Percentiles rank a stretch among this genome's conserved stretches.
phyloP scores from a whole-genome alignment of 106 monocot species.

The Gastrodia elata region DNA sequence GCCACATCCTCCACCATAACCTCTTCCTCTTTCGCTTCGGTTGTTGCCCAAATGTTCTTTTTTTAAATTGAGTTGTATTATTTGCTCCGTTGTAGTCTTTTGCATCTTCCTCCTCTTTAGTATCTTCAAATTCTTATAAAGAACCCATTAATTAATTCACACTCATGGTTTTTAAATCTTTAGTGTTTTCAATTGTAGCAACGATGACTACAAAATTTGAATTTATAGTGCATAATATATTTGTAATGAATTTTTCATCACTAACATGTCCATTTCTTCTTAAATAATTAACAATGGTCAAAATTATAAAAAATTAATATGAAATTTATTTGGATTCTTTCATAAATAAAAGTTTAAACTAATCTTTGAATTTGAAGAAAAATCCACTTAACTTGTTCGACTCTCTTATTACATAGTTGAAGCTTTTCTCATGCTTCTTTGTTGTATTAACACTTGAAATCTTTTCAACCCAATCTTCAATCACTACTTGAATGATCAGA shows the following conservation, averaged over 20 bases:
- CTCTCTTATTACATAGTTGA: too few relatives aligned
- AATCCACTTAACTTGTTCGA: too few relatives aligned
- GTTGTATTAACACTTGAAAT: too few relatives aligned
- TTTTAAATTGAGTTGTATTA: not conserved
- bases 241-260: not conserved
- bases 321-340: too few relatives aligned
- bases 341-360: too few relatives aligned
- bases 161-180: constrained; percentile 2
- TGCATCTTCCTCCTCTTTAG: not conserved
- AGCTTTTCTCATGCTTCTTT: too few relatives aligned
- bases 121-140: not conserved
- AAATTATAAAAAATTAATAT: too few relatives aligned
- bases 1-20: not conserved
- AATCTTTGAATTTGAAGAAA: too few relatives aligned
- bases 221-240: not conserved
- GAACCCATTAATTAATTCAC: not conserved
- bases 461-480: too few relatives aligned
- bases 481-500: too few relatives aligned
- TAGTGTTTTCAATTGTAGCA: not conserved
- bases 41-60: not conserved
- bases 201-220: not conserved
- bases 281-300: not conserved
- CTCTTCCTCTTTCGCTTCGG: not conserved
- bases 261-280: not conserved
- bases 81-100: too few relatives aligned